Evolutionary conservation across 2,329 filamentous ascomycete genomes (phyloP).

Genomic region (Neurospora crassa): DNA sequence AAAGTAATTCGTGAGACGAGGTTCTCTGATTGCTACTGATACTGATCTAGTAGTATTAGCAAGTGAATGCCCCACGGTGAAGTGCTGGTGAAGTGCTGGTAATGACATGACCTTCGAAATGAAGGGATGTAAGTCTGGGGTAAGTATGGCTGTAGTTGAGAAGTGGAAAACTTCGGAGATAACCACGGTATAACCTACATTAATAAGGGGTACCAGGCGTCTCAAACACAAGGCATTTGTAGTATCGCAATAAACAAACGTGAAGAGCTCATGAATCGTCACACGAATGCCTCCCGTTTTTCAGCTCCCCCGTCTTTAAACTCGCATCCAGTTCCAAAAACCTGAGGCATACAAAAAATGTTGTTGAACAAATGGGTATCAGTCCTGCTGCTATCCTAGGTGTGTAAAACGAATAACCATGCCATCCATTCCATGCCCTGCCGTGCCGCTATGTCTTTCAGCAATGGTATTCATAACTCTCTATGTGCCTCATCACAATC

Average conservation of each 20-base stretch:
- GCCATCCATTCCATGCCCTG: background rate
- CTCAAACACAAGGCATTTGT: background rate
- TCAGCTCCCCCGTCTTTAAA: too few species aligned
- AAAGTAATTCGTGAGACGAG: too few species aligned
- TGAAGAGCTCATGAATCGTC: background rate
- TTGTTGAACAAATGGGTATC: background rate
- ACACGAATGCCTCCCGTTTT: background rate
- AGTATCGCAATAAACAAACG: background rate
- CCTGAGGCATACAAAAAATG: background rate
- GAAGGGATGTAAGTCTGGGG: too few species aligned
- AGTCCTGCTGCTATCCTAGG: background rate
- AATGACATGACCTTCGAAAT: background rate
- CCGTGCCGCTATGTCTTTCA: background rate
- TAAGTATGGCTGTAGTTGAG: background rate
- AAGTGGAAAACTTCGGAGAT: background rate
- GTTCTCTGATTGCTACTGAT: too few species aligned
- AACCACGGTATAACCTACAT: background rate
- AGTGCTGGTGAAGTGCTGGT: background rate
- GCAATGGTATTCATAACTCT: background rate
- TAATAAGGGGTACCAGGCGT: too few species aligned
- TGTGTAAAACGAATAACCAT: background rate
- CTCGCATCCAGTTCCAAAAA: too few species aligned
- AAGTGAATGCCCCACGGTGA: background rate
- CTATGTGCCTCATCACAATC: background rate
- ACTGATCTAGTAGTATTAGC: background rate